Conservation (phyloP, 73 alveolate genomes). For the Uronychia binucleata region DNA sequence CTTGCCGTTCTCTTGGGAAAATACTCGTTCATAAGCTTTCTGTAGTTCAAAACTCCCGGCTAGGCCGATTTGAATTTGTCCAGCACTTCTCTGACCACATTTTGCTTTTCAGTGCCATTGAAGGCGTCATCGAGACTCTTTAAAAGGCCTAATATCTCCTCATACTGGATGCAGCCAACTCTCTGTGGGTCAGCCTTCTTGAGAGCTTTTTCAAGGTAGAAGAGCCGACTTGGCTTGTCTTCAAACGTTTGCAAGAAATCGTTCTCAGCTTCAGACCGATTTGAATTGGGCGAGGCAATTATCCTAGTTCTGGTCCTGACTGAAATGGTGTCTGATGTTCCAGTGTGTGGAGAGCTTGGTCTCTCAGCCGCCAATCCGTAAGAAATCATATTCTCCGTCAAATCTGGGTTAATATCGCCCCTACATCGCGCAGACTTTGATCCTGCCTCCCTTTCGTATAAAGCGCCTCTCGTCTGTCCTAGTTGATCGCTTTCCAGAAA, state of each 20-base stretch:
- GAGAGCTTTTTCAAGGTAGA: background rate
- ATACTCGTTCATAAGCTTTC: background rate
- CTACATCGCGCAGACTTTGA: background rate
- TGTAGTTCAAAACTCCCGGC: background rate
- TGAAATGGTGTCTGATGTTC: background rate
- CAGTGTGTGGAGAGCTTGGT: background rate
- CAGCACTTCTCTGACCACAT: background rate
- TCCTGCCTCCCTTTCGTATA: background rate
- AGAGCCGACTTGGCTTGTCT: background rate
- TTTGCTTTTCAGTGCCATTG: background rate
- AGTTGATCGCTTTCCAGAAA: no score
- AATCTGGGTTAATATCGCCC: background rate
- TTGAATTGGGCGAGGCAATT: background rate
- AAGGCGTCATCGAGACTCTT: background rate
- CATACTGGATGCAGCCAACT: background rate
- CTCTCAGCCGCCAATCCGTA: background rate
- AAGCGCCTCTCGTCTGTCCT: no score
- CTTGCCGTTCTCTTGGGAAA: background rate
- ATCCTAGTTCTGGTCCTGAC: background rate
- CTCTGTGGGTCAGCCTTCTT: slow-evolving; percentile 1
- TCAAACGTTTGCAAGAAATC: background rate
- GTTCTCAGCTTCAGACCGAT: background rate
- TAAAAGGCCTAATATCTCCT: background rate
- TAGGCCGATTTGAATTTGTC: background rate
- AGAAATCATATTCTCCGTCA: background rate